phyloP scores from a whole-genome alignment of 2,329 filamentous ascomycete genomes.

The Alternaria sp. region DNA sequence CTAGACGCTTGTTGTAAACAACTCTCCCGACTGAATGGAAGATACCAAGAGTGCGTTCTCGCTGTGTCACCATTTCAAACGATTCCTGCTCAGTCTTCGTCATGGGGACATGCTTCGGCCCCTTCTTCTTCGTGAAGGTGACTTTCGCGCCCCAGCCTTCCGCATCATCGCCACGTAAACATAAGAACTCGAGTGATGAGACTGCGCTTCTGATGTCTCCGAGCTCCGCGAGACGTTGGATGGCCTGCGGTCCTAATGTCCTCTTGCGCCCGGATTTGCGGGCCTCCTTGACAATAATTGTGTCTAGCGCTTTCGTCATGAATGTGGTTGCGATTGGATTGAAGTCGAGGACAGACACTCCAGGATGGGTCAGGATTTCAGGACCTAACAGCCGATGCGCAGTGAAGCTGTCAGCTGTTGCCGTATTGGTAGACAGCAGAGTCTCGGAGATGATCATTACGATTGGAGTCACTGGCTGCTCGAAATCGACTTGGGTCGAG shows the following conservation, averaged over 20 bases:
- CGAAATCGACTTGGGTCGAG: slow-evolving; percentile 35
- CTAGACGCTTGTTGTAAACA: slow-evolving; percentile 89
- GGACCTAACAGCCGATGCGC: slow-evolving; percentile 88
- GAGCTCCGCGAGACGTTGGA: slow-evolving; percentile 82
- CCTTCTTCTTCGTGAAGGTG: slow-evolving; percentile 66
- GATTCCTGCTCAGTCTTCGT: slow-evolving; percentile 82
- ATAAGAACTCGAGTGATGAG: slow-evolving; percentile 90
- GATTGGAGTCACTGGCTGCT: slow-evolving; percentile 64
- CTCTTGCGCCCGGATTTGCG: slow-evolving; percentile 76
- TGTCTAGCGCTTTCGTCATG: slow-evolving; percentile 81
- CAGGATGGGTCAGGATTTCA: slow-evolving; percentile 82
- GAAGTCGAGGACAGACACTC: slow-evolving; percentile 84
- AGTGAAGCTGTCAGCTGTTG: slow-evolving; percentile 89
- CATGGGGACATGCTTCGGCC: slow-evolving; percentile 65
- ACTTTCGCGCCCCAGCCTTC: slow-evolving; percentile 85
- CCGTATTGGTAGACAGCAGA: slow-evolving; percentile 81
- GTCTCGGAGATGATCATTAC: slow-evolving; percentile 94
- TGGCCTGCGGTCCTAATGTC: slow-evolving; percentile 78
- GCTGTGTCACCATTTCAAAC: slow-evolving; percentile 80
- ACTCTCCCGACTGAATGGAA: slow-evolving; percentile 97
- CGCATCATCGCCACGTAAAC: slow-evolving; percentile 78
- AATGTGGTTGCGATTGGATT: slow-evolving; percentile 89
- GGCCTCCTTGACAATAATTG: slow-evolving; percentile 85
- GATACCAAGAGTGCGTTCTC: slow-evolving; percentile 89
- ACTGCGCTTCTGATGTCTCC: slow-evolving; percentile 94